Evolutionary conservation across 2,329 filamentous ascomycete species (phyloP).

Genomic region (Colletotrichum sp.): DNA sequence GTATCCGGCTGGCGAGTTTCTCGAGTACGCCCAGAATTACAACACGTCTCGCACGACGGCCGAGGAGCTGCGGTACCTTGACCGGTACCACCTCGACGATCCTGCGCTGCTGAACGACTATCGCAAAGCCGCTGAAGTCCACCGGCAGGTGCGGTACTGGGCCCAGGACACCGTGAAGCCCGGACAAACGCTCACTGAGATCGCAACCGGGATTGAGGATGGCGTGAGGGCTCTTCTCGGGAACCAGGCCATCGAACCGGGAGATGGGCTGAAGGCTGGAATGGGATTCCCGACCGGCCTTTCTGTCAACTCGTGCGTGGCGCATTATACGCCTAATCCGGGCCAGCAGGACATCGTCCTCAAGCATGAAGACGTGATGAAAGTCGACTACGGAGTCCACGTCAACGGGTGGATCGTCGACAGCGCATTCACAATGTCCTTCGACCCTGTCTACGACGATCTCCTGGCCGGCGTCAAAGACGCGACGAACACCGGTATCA

Average conservation of each 20-base stretch:
- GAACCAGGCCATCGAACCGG: slow-evolving; percentile 77
- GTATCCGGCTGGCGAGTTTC: slow-evolving; percentile 32
- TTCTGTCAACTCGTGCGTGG: slow-evolving; percentile 83
- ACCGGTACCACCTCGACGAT: slow-evolving; percentile 30
- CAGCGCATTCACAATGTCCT: slow-evolving; percentile 80
- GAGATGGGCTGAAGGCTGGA: slow-evolving; percentile 78
- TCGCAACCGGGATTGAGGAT: slow-evolving; percentile 87
- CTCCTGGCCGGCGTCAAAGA: slow-evolving; percentile 75
- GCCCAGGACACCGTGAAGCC: slow-evolving; percentile 82
- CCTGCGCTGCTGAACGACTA: slow-evolving; percentile 79
- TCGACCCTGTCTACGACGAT: slow-evolving; percentile 77
- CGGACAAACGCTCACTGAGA: slow-evolving; percentile 79
- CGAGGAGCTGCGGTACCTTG: slow-evolving; percentile 27
- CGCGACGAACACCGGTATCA: slow-evolving; percentile 85
- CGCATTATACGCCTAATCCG: slow-evolving; percentile 86
- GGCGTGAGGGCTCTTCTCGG: slow-evolving; percentile 78
- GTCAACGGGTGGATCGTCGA: slow-evolving; percentile 82
- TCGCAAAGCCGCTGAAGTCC: slow-evolving; percentile 85
- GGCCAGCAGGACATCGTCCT: slow-evolving; percentile 78
- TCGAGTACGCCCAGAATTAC: slow-evolving; percentile 22
- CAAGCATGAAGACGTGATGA: slow-evolving; percentile 77
- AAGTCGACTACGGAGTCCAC: slow-evolving; percentile 83
- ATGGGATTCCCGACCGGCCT: slow-evolving; percentile 89
- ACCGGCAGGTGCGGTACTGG: slow-evolving; percentile 85
- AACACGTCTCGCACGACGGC: slow-evolving; percentile 26